Conservation (phyloP, 1,284 basidiomycete species). For the Rhodotorula sp. region DNA sequence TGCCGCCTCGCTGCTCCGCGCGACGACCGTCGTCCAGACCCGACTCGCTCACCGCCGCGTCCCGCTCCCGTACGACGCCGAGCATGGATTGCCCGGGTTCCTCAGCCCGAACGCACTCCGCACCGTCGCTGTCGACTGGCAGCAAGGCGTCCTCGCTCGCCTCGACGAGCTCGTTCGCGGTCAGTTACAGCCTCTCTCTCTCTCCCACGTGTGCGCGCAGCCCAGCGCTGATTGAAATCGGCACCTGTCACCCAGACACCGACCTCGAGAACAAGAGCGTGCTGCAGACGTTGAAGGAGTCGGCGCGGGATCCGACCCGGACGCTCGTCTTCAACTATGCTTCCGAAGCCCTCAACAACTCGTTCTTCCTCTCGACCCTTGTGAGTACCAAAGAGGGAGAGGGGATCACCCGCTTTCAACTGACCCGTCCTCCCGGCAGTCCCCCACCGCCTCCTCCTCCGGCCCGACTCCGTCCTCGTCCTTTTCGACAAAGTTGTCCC, state of each 20-base stretch:
- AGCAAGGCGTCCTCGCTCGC: constrained; percentile 71
- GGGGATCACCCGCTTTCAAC: neutral
- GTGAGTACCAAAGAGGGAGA: constrained; percentile 56
- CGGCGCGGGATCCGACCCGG: constrained; percentile 63
- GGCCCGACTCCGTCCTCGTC: constrained; percentile 17
- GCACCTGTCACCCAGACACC: constrained; percentile 54
- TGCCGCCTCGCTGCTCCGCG: neutral
- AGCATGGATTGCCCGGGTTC: constrained; percentile 71
- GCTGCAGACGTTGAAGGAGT: constrained; percentile 71
- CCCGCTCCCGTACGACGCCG: constrained; percentile 61
- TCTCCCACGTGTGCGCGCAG: neutral
- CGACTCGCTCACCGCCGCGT: constrained; percentile 56
- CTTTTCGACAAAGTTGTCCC: constrained; percentile 19
- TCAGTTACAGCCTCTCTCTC: constrained; percentile 50
- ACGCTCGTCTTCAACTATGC: constrained; percentile 87
- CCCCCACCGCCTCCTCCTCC: constrained; percentile 13
- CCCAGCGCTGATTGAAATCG: too few relatives aligned
- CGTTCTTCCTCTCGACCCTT: constrained; percentile 84
- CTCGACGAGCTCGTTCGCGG: constrained; percentile 71
- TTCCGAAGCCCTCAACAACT: constrained; percentile 88
- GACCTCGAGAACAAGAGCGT: constrained; percentile 62
- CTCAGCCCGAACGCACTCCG: constrained; percentile 66
- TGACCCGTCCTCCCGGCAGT: constrained; percentile 11
- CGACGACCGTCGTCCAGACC: neutral
- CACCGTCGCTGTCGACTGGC: constrained; percentile 72